Evolutionary conservation across 345 rosid species (phyloP).

Genomic region (Eucalyptus sp.): DNA sequence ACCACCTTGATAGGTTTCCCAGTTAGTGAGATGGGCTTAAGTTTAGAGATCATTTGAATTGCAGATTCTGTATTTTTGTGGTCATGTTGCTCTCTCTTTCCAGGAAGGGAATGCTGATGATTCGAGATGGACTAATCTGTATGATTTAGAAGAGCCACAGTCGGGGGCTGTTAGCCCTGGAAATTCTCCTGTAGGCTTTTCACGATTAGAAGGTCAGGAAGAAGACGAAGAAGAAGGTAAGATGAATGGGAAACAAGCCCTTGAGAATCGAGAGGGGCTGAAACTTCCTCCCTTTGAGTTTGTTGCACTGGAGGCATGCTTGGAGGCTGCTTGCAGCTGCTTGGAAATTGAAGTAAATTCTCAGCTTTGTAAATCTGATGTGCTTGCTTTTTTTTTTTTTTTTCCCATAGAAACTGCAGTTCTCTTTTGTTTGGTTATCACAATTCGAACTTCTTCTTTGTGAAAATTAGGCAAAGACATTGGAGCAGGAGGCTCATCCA

Average conservation of each 20-base stretch:
- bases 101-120: conserved; percentile 50
- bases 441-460: neutral
- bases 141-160: conserved; percentile 25
- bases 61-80: neutral
- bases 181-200: conserved; percentile 11
- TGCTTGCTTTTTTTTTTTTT: neutral
- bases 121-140: conserved; percentile 21
- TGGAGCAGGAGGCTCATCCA: conserved; percentile 64
- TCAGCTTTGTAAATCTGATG: neutral
- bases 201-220: conserved; percentile 11
- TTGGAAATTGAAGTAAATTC: conserved; percentile 43
- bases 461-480: conserved; percentile 33
- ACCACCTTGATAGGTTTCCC: neutral
- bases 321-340: conserved; percentile 68
- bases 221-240: conserved; percentile 23
- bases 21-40: neutral
- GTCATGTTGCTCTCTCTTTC: neutral
- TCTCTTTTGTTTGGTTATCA: neutral
- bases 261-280: conserved; percentile 47
- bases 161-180: conserved; percentile 11
- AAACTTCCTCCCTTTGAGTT: conserved; percentile 59
- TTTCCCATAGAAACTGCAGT: neutral
- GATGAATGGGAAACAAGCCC: conserved; percentile 42
- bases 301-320: conserved; percentile 61
- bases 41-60: neutral